Base-by-base conservation (phyloP, 2,329 filamentous ascomycete genomes). In the Neofusicoccum cordaticola region DNA sequence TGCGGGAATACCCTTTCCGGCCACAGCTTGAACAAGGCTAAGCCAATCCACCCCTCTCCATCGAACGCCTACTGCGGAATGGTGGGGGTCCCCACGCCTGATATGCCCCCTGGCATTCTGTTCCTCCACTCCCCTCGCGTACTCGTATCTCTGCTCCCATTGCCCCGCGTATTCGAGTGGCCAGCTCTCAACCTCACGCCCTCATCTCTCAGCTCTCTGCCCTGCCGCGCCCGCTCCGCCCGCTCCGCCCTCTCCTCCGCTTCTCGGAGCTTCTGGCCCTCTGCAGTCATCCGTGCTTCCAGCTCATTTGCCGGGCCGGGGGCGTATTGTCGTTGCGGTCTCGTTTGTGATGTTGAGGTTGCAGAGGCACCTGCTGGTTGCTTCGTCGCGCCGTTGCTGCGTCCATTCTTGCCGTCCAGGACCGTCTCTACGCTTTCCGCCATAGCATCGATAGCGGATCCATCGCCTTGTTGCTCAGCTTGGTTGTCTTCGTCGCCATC, bases 211-310 rank as follows among this genome's bases (percentile, higher is more conserved):
- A 48, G n/a, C 35, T 41, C 58, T 45, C 58, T 62, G 4, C 37
- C 47, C 56, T 47, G 56, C 11, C 53, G 56, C 11, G 64, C 39
- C 19, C 57, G 64, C 48, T 62, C 57, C 44, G 45, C 44, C 3
- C 45, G 35, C 35, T 52, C 45, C 17, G 74, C 74, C 15, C 69
- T 66, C 1, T 75, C 68, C 68, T 78, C 77, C 0, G 76, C 76
- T 47, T 77, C 74, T 12, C 77, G 66, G 51, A 78, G 48, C 56
- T 75, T 77, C 11, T 71, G 71, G 22, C 76, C 76, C 58, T 77
- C 76, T 11, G 71, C 75, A 57, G 73, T 74, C 51, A 75, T 75
- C 8, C 75, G 69, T 19, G 68, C 71, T 66, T 76, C 74, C 19
- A 77, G 66, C 37, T 69, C 69, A n/a, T 45, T 58, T 12, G 67